Base-by-base conservation (phyloP, 2,329 filamentous ascomycete species). In the Chaetomiaceae sp. region DNA sequence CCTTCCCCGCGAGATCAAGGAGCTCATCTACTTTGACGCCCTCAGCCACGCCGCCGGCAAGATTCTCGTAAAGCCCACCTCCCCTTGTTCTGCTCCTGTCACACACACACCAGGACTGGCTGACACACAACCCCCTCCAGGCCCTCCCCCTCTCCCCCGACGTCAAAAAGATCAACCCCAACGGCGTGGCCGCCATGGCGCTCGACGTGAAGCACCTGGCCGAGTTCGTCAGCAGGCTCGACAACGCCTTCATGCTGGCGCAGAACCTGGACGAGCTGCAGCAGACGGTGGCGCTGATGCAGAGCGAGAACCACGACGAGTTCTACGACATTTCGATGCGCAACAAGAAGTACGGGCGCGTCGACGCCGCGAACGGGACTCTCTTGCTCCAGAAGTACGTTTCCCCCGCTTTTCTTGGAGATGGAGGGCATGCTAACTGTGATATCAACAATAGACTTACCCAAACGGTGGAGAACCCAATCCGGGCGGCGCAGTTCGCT, bases 21-120 rank as follows among this genome's bases (percentile, higher is more conserved):
- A 96, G 68, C 83, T 96, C 52, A 96, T 99, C 63, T 97, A 99
- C 73, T 96, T 96, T 66, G 94, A 97, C 67, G 94, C 94, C 0
- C 80, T 99, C 33, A 91, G 85, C 51, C 94, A 99, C 69, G 91
- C 94, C 2, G 87, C 89, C 3, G 88, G 88, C 57, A 89, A 88
- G 69, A 94, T 96, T 52, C 71, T 96, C 58, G 87, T 88, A 67
- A n/a, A 62, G 78, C 1, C 25, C 14, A 11, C 29, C 33, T 22
- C 42, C 14, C 27, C 61, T 19, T 42, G 9, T 50, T 17, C 39
- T 51, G 61, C 31, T 59, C 59, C 17, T 12, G 7, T 29, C 9
- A n/a, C 15, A 6, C 20, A 42, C 7, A 11, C 17, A n/a, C n/a
- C n/a, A n/a, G 39, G 6, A 40, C 14, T 42, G 11, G 29, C 46